Base-by-base conservation (phyloP, 75 land plant species). In the Gnetum montanum region DNA sequence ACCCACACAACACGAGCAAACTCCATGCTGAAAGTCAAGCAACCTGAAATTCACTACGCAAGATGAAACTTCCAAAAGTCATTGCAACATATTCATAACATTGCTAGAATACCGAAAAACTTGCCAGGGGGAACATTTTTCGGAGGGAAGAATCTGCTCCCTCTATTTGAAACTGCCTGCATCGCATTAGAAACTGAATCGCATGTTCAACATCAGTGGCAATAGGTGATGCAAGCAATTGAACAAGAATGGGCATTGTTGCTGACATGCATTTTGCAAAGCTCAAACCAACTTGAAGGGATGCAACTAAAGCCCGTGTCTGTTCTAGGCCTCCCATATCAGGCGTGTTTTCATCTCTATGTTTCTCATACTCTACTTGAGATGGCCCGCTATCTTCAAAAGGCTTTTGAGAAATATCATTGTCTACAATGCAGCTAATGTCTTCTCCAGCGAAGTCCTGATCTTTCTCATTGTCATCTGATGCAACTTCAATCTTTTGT, bases 121-220 rank as follows among this genome's bases (percentile, higher is more conserved):
- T 59, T 88, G 86, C 99, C 68, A 95, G 63, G 2, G 99, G 97
- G 41, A 95, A 62, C 88, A 90, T 95, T 68, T 90, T 90, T 1
- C 79, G 79, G n/a, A 95, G 83, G 43, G 78, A 80, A 16, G 63
- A 66, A 43, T 95, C 99, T 46, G 97, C 77, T 15, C 88, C 97
- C 68, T 95, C 99, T 43, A 95, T 70, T 40, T 86, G 84, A 59
- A 95, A 95, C 58, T 91, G 96, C 27, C 69, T 82, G 68, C 85
- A 85, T 49, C 90, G 63, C 78, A 89, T 95, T 24, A 95, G 62
- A 38, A 95, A 69, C 19, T 75, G 81, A 60, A 95, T 90, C 22
- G 88, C 64, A 62, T 84, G 72, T 47, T 95, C 85, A 41, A 90
- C 97, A 66, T 95, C 99, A 28, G 78, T 78, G 11, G 74, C 74